Percentiles rank a stretch among this genome's conserved stretches.
phyloP scores from a whole-genome alignment of 2,329 filamentous ascomycete species.

The Fusarium aywerte region DNA sequence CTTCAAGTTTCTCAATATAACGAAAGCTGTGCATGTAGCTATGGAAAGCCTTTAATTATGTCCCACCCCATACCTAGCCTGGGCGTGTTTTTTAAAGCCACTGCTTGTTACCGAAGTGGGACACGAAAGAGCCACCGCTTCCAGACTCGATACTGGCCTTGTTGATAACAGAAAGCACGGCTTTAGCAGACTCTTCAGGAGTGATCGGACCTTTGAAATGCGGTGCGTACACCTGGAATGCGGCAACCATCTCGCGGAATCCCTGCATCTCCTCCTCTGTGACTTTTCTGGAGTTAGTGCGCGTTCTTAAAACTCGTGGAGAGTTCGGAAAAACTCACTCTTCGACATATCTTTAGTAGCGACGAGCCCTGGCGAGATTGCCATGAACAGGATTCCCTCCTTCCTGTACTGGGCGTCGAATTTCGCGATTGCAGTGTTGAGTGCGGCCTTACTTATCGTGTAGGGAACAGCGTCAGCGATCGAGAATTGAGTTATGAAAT shows the following conservation, averaged over 20 bases:
- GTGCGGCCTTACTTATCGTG: slow-evolving; percentile 61
- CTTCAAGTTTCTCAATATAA: too few relatives aligned
- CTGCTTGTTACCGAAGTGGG: slow-evolving; percentile 63
- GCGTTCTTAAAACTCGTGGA: fast-evolving
- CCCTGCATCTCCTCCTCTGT: slow-evolving; percentile 45
- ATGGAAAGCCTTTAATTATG: too few relatives aligned
- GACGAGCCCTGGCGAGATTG: slow-evolving; percentile 63
- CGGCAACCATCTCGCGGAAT: slow-evolving; percentile 41
- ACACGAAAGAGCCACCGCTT: slow-evolving; percentile 63
- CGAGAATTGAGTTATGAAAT: slow-evolving; percentile 53
- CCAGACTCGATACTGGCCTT: slow-evolving; percentile 54
- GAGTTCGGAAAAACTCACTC: slow-evolving; percentile 22
- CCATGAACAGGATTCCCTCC: slow-evolving; percentile 64
- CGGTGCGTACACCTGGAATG: slow-evolving; percentile 54
- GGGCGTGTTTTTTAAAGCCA: slow-evolving; percentile 55
- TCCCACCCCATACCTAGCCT: too few relatives aligned
- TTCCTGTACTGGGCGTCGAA: slow-evolving; percentile 61
- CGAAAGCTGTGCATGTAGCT: too few relatives aligned
- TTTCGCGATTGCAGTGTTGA: slow-evolving; percentile 65
- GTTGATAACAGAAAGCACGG: slow-evolving; percentile 50
- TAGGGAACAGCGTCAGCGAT: slow-evolving; percentile 56
- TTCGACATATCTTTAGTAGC: slow-evolving; percentile 51
- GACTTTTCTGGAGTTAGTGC: slow-evolving; percentile 9
- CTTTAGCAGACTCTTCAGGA: slow-evolving; percentile 51
- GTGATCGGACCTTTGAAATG: slow-evolving; percentile 50